These are phyloP conservation scores for Solanum sitiens DNA, from an alignment of 257 asterid genomes.

Conservation along the genomic window DNA sequence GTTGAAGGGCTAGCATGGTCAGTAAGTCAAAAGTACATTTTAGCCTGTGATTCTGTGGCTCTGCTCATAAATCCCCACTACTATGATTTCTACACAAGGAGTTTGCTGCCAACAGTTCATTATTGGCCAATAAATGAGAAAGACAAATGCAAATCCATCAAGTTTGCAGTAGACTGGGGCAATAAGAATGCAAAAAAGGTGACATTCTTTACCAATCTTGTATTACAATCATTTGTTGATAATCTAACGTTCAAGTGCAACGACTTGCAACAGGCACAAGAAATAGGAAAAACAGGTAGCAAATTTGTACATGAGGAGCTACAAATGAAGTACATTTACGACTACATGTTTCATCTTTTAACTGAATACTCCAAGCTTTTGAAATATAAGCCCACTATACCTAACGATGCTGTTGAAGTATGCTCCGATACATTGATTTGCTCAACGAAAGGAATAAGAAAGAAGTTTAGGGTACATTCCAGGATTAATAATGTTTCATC, in stretches of 20 bases:
- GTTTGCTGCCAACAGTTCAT: conserved; percentile 59
- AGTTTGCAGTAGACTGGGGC: conserved; percentile 88
- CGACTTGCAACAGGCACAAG: conserved; percentile 41
- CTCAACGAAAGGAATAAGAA: conserved; percentile 44
- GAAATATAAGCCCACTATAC: conserved; percentile 55
- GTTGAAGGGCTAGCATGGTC: conserved; percentile 84
- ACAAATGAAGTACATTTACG: conserved; percentile 54
- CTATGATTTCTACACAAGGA: conserved; percentile 74
- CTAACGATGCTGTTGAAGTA: conserved; percentile 47
- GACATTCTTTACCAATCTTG: not conserved
- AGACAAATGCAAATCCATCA: conserved; percentile 40
- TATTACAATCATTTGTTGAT: not conserved
- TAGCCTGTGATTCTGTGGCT: conserved; percentile 77
- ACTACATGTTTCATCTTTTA: conserved; percentile 63
- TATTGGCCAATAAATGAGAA: conserved; percentile 61
- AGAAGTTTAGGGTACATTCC: conserved; percentile 40
- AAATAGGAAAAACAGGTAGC: conserved; percentile 71
- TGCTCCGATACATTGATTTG: conserved; percentile 58
- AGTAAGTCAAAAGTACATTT: conserved; percentile 78
- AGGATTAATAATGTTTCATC: conserved; percentile 40
- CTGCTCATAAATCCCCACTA: conserved; percentile 44
- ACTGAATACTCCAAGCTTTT: conserved; percentile 65
- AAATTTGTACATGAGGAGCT: conserved; percentile 51
- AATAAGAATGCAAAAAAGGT: conserved; percentile 58
- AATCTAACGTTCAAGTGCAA: not conserved